Base-by-base conservation (phyloP, 352 stramenopile genomes). In the Hyaloperonospora arabidopsidis region DNA sequence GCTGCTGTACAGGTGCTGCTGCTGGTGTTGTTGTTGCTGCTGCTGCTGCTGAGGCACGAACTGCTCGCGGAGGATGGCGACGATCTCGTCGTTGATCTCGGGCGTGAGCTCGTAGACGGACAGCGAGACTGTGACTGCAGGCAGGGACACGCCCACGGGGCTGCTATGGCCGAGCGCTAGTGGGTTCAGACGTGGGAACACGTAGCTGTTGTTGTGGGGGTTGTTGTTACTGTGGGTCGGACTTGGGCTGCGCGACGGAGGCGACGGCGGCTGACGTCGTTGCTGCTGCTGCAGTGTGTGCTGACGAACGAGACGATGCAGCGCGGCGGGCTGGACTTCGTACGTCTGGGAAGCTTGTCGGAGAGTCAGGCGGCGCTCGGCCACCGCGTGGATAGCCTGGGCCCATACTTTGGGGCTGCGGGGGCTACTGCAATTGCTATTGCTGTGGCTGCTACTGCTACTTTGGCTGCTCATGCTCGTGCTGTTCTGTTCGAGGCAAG, bases 321-420 rank as follows among this genome's bases (percentile, higher is more conserved):
- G 73, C 43, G 72, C 79, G 63, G 74, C 64, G 59, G 84, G 72
- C 44, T 89, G 76, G 29, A 89, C 61, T 21, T 74, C 79, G 49
- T 76, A 87, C 57, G 74, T 59, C 54, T 86, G 73, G 12, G 79
- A 65, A 17, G 76, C 76, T 28, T 68, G 66, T 45, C 74, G 74
- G 6, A 87, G 61, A 23, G 68, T 81, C 49, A 86, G 76, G 25
- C 81, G 80, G 55, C 81, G 71, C 25, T 86, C 68, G 34, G 67
- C 76, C 45, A 89, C 76, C 45, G 76, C 74, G 45, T 79, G 74
- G 50, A 86, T 72, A 45, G 74, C 79, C 29, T 76, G 71, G n/a
- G 76, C 75, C 79, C 76, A 87, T 18, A 77, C 54, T 23, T 71
- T 57, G 47, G 86, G 69, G 47, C 67, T 80, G 39, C 62, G 38